Evolutionary conservation across 108 stramenopile genomes (phyloP).

Genomic region (Skeletonema potamos): DNA sequence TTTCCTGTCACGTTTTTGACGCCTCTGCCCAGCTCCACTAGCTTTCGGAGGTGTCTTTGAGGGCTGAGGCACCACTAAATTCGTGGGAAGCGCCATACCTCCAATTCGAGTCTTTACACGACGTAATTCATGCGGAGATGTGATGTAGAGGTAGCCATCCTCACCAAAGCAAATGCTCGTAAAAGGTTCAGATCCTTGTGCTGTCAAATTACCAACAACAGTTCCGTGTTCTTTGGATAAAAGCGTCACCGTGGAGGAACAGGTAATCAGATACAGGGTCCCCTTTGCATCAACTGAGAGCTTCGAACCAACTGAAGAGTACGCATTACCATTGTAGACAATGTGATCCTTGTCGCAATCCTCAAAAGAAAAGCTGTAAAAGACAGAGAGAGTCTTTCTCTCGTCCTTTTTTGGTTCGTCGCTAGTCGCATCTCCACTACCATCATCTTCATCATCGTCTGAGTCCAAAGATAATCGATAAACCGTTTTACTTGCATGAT

Average conservation of each 20-base stretch:
- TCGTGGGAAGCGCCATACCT: constrained; percentile 42
- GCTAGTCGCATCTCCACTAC: not conserved
- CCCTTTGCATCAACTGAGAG: constrained; percentile 58
- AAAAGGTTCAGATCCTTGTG: not conserved
- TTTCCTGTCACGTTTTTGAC: not conserved
- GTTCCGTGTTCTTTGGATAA: constrained; percentile 24
- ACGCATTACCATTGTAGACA: not conserved
- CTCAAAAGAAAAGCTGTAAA: constrained; percentile 20
- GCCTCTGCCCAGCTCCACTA: not conserved
- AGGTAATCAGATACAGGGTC: constrained; percentile 47
- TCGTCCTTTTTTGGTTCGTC: not conserved
- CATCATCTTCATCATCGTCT: constrained; percentile 7
- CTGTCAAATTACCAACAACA: constrained; percentile 26
- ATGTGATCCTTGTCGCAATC: constrained; percentile 40
- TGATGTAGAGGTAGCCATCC: constrained; percentile 68
- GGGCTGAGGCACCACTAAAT: constrained; percentile 34
- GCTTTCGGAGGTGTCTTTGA: constrained; percentile 1
- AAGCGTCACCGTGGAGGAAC: constrained; percentile 19
- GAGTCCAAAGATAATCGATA: constrained; percentile 4
- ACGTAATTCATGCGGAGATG: constrained; percentile 42
- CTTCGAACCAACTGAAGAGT: constrained; percentile 19
- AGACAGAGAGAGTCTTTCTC: not conserved
- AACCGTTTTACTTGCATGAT: not conserved
- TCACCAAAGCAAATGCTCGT: constrained; percentile 60
- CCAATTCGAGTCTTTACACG: constrained; percentile 49